These are phyloP conservation scores for Carpinus viminea DNA, from an alignment of 306 rosid species.

Conservation along the genomic window DNA sequence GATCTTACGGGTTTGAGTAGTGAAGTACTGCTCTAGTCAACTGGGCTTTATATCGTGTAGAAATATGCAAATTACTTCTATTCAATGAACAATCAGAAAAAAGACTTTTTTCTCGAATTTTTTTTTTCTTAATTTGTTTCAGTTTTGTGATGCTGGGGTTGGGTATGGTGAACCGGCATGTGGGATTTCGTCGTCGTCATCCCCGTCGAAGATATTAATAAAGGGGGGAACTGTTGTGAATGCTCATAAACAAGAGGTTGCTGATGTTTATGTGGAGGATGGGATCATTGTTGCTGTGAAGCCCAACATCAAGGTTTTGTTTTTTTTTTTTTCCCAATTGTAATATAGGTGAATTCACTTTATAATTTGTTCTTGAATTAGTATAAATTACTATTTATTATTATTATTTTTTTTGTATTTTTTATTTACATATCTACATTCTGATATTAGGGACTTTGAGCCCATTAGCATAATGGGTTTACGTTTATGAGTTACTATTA, in stretches of 20 bases:
- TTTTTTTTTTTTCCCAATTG: neutral
- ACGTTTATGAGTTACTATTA: too few species aligned
- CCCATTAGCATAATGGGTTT: neutral
- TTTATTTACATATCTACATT: neutral
- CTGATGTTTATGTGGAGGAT: conserved; percentile 85
- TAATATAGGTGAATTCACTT: neutral
- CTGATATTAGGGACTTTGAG: neutral
- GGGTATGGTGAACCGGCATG: conserved; percentile 49
- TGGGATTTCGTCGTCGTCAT: conserved; percentile 33
- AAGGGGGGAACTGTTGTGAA: conserved; percentile 83
- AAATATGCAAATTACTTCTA: neutral
- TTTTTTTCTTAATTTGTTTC: conserved; percentile 8
- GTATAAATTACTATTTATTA: neutral
- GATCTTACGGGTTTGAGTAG: neutral
- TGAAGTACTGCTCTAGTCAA: neutral
- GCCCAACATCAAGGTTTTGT: conserved; percentile 59
- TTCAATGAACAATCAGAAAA: neutral
- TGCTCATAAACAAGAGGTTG: conserved; percentile 71
- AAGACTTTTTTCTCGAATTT: neutral
- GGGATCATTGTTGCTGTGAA: conserved; percentile 71
- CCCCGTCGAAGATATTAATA: conserved; percentile 58
- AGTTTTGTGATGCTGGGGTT: conserved; percentile 78
- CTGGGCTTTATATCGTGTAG: neutral
- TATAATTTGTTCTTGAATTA: conserved; percentile 4
- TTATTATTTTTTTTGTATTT: too few species aligned